A percentile compares a stretch with the other conserved stretches of the same genome.
Conservation (phyloP, 139 green algal genomes). For the Mesostigma viride region DNA sequence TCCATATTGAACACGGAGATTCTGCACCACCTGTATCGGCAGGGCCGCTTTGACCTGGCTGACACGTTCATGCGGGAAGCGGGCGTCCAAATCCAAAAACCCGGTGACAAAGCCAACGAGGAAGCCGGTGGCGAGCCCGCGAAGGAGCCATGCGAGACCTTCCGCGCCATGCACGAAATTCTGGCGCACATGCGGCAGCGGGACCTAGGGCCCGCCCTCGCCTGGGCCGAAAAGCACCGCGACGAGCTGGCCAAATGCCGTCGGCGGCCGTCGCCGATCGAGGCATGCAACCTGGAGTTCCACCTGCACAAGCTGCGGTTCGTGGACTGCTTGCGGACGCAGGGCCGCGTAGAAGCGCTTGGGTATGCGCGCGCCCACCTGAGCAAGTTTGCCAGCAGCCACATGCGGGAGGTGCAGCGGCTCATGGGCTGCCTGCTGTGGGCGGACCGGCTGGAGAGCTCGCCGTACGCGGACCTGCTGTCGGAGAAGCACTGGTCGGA, state of each 20-base stretch:
- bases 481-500: constrained; percentile 49
- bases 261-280: too few relatives aligned
- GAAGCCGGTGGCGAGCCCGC: too few relatives aligned
- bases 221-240: constrained; percentile 62
- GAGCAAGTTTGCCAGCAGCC: constrained; percentile 30
- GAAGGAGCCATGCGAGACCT: constrained; percentile 32
- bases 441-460: constrained; percentile 25
- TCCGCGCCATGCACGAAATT: constrained; percentile 59
- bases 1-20: constrained; percentile 34
- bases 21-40: constrained; percentile 74
- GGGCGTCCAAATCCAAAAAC: too few relatives aligned
- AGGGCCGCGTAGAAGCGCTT: constrained; percentile 45
- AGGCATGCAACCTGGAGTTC: constrained; percentile 56
- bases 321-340: constrained; percentile 46
- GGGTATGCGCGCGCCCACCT: constrained; percentile 66
- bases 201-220: constrained; percentile 51
- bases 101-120: too few relatives aligned
- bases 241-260: constrained; percentile 1
- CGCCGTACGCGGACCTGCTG: constrained; percentile 56
- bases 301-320: constrained; percentile 71
- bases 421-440: constrained; percentile 84
- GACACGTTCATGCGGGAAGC: constrained; percentile 68
- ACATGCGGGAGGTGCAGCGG: constrained; percentile 60
- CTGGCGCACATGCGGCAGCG: constrained; percentile 50
- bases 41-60: constrained; percentile 68